Conservation (phyloP, 345 rosid species). For the Populus ilicifolia region DNA sequence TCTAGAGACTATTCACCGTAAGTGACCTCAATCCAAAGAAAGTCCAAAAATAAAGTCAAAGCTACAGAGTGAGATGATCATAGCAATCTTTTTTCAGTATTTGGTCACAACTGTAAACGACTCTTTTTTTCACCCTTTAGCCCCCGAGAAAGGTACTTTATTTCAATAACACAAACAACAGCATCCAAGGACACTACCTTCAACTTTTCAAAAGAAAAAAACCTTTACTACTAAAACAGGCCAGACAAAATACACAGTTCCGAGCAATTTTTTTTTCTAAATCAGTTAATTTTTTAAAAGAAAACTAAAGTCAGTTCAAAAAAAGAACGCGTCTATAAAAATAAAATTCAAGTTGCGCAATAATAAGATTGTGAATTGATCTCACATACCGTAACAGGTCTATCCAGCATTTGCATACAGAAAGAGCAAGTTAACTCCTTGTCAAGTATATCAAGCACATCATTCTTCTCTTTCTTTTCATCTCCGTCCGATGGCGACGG, state of each 20-base stretch:
- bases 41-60: not conserved
- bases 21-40: not conserved
- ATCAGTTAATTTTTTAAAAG: not conserved
- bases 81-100: not conserved
- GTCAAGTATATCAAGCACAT: conserved; percentile 31
- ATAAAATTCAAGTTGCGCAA: not conserved
- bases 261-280: too few relatives aligned
- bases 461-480: not conserved
- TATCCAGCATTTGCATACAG: conserved; percentile 56
- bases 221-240: not conserved
- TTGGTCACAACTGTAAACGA: not conserved
- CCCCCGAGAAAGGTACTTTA: not conserved
- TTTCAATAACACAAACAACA: not conserved
- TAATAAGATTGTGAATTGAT: not conserved
- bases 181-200: not conserved
- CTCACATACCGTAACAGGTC: conserved; percentile 63
- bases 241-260: not conserved
- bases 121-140: not conserved
- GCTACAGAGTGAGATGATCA: not conserved
- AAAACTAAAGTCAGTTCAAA: not conserved
- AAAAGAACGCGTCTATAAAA: not conserved
- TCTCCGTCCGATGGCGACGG: not conserved
- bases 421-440: conserved; percentile 48
- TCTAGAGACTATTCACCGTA: not conserved
- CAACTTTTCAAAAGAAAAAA: not conserved